Base-by-base conservation (phyloP, 2,329 filamentous ascomycete species). In the Cadophora malorum region DNA sequence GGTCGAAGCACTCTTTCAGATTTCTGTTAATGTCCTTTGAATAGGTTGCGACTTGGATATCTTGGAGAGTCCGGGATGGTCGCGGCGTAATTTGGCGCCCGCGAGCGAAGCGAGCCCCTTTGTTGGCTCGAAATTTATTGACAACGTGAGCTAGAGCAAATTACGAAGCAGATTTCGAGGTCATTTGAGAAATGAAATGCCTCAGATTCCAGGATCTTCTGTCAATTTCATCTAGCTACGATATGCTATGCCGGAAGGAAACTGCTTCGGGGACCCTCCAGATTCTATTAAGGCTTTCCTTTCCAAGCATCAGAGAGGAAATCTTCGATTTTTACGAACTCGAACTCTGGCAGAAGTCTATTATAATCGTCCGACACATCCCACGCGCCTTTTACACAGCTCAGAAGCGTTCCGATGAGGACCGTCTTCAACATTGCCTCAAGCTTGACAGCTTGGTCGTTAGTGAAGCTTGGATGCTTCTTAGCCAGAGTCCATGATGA, bases 301-400 rank as follows among this genome's bases (percentile, higher is more conserved):
- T 72, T 71, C 82, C 82, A 84, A 5, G 78, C 76, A 66, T 80
- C 73, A 0, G 59, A 72, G 12, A 72, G 45, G 59, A 67, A 70
- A 58, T 77, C 74, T 60, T 79, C 77, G 0, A 70, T 68, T 6
- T 71, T 61, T 19, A 71, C 76, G 19, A 80, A 79, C 62, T 75
- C 65, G 61, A 76, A 79, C 33, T 79, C 77, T 2, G 79, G 79
- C 28, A 80, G 65, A 65, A 80, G 56, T 28, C 65, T 64, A 66
- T 81, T 81, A 75, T 77, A 79, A 64, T 77, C 75, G 64, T 80
- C 75, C 7, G 76, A 75, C 3, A 78, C 76, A 21, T 67, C 69
- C 71, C 73, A 77, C 45, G 62, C 55, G 8, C 64, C 25, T 58
- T 45, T 28, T 1, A 58, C 14, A 85, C 78, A 76, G 5, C 77